These are phyloP conservation scores for Coemansia brasiliensis DNA, from an alignment of 192 early-diverging fungal genomes.

Conservation along the genomic window DNA sequence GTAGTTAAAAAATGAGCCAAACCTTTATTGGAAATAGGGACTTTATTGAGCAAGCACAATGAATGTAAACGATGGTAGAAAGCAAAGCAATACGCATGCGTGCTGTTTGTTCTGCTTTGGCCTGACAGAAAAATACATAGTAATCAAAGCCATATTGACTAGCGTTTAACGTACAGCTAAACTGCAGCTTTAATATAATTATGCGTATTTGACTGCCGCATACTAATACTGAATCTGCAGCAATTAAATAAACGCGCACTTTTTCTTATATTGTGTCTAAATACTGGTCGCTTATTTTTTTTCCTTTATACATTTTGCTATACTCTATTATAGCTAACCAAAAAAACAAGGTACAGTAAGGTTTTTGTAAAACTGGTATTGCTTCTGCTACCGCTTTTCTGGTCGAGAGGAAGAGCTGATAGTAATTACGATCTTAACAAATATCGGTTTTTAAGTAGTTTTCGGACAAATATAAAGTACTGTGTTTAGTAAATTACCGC, in stretches of 20 bases:
- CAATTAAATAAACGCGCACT: constrained; percentile 2
- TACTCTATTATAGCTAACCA: neutral
- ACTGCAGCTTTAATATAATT: constrained; percentile 15
- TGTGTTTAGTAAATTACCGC: too few species aligned
- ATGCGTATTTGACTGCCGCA: constrained; percentile 5
- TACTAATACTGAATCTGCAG: constrained; percentile 10
- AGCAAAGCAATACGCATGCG: constrained; percentile 1
- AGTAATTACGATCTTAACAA: too few species aligned
- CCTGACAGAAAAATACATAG: constrained; percentile 1
- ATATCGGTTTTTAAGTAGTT: too few species aligned
- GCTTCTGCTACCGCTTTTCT: too few species aligned
- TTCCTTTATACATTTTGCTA: neutral
- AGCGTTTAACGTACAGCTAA: neutral
- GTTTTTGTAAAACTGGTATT: too few species aligned
- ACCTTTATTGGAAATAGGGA: neutral
- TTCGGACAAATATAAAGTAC: too few species aligned
- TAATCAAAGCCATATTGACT: constrained; percentile 9
- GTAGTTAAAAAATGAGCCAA: too few species aligned
- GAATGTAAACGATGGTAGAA: constrained; percentile 8
- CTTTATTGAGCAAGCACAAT: constrained; percentile 1
- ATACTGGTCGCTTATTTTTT: neutral
- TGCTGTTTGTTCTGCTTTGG: neutral
- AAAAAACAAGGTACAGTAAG: too few species aligned
- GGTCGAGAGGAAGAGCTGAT: too few species aligned
- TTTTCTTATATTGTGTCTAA: neutral